phyloP scores from a whole-genome alignment of 2,329 filamentous ascomycete genomes.

The Pseudocercospora fuligena region DNA sequence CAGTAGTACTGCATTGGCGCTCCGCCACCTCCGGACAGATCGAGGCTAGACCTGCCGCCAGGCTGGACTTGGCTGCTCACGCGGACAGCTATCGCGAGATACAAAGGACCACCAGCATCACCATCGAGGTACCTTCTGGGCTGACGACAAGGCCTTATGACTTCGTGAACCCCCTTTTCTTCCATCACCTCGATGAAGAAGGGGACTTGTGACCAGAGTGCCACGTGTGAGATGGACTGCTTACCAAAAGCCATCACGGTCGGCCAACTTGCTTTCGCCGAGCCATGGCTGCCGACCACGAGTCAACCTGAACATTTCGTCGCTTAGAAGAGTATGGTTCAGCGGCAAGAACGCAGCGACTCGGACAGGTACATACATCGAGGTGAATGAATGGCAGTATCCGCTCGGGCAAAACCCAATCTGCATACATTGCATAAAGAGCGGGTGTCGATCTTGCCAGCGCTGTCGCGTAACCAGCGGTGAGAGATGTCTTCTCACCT shows the following conservation, averaged over 20 bases:
- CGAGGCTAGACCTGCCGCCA: slow-evolving; percentile 18
- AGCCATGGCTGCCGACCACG: not conserved
- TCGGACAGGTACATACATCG: slow-evolving; percentile 11
- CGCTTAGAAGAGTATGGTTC: slow-evolving; percentile 7
- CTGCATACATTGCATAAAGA: slow-evolving; percentile 13
- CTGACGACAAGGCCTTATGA: not conserved
- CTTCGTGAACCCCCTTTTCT: not conserved
- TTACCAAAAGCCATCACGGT: not conserved
- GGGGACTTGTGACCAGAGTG: not conserved
- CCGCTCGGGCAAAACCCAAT: slow-evolving; percentile 17
- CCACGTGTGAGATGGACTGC: not conserved
- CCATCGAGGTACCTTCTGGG: not conserved
- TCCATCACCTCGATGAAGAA: not conserved
- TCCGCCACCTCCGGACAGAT: slow-evolving; percentile 22
- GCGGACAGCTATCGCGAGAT: not conserved
- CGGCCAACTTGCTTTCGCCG: not conserved
- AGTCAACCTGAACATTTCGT: slow-evolving; percentile 14
- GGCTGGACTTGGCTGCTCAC: not conserved
- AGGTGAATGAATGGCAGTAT: not conserved
- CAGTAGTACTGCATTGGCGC: slow-evolving; percentile 16
- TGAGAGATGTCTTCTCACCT: slow-evolving; percentile 19
- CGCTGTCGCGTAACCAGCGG: slow-evolving; percentile 25
- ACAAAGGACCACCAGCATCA: slow-evolving; percentile 1
- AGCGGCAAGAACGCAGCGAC: slow-evolving; percentile 11
- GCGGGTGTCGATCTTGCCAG: slow-evolving; percentile 3